Base-by-base conservation (phyloP, 164 flowering plant species). In the Macadamia integrifolia region DNA sequence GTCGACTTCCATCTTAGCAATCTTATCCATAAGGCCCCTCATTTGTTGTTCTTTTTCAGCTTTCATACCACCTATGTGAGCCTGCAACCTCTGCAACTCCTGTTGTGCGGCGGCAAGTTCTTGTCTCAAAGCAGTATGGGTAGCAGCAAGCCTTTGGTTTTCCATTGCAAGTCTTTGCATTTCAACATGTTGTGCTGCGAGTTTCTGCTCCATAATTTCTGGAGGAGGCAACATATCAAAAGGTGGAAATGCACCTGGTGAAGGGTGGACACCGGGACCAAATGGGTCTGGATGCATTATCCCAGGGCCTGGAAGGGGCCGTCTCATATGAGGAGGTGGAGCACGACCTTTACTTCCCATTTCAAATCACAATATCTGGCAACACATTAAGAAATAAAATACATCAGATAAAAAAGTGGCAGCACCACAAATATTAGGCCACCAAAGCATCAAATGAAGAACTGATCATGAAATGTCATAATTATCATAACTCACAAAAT, bases 131-230 rank as follows among this genome's bases (percentile, higher is more conserved):
- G 85, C 75, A 28, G 85, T 85, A 73, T 91, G 98, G 9, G 97
- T 91, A 23, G 89, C 81, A 35, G 98, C 98, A 76, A 94, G 90
- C 79, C 95, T 83, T 72, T 85, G 97, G 72, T 94, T 94, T 77
- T 94, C 97, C 12, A 81, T 83, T 6, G 80, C 93, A 43, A 94
- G 89, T 60, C 77, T 86, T 76, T 88, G 85, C 80, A 94, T 87
- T 79, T 94, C 98, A 57, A 76, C 75, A 62, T 90, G 94, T 69
- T 90, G 98, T 6, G 76, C 79, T 66, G 87, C 88, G 69, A 92
- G 80, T 76, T 94, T 91, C 67, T 92, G 95, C 65, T 88, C 97
- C 91, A 94, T 71, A 48, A 92, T 72, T 73, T 89, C 87, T 23
- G 90, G 87, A 12, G 91, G 93, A 58, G 91, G 91, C 65, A 85